These are phyloP conservation scores for Chenopodium formosanum DNA, from an alignment of 148 eudicot species.

Conservation along the genomic window DNA sequence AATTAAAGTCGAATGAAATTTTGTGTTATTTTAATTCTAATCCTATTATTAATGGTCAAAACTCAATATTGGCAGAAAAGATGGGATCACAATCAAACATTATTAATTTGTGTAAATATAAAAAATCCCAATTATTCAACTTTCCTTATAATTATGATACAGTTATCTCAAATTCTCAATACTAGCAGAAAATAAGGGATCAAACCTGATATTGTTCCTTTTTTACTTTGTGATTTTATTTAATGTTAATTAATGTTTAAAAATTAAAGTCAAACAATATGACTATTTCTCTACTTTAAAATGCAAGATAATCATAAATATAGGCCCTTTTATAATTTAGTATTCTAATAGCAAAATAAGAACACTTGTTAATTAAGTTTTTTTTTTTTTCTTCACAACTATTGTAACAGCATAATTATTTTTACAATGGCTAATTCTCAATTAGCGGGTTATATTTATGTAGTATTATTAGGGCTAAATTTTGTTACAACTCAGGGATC, in stretches of 20 bases:
- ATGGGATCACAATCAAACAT: no score
- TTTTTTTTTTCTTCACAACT: neutral
- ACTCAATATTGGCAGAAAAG: no score
- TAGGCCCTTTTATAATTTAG: neutral
- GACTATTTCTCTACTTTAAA: neutral
- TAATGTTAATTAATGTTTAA: no score
- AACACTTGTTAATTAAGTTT: no score
- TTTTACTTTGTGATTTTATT: no score
- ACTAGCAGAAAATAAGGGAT: slow-evolving; percentile 1
- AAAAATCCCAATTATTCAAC: neutral
- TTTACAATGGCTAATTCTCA: slow-evolving; percentile 10
- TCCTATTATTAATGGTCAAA: no score
- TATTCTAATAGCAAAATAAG: neutral
- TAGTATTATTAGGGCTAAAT: neutral
- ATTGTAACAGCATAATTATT: neutral
- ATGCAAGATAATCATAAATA: neutral
- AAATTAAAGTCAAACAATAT: no score
- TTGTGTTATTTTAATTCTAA: no score
- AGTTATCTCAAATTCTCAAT: neutral
- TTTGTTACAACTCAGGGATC: slow-evolving; percentile 15
- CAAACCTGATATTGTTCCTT: neutral
- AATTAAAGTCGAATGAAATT: no score
- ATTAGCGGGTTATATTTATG: neutral
- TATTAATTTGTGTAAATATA: no score
- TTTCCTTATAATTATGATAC: slow-evolving; percentile 16